Base-by-base conservation (phyloP, 345 rosid genomes). In the Melaleuca alternifolia region DNA sequence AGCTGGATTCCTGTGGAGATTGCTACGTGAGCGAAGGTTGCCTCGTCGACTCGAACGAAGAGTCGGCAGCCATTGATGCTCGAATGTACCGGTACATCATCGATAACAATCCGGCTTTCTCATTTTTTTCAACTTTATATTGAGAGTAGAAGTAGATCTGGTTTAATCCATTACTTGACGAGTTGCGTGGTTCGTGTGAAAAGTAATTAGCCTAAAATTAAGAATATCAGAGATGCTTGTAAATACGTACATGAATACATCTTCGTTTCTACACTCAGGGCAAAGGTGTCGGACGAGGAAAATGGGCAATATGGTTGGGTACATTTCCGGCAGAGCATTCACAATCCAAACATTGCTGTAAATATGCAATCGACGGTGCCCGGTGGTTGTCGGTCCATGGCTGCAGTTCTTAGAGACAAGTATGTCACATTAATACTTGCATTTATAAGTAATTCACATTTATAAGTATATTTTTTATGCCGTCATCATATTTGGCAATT, bases 21-120 rank as follows among this genome's bases (percentile, higher is more conserved):
- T 97, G 99, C 88, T 96, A 95, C 96, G 99, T 97, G 37, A 95
- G 91, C 75, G 97, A 96, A 89, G 99, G 98, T 30, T 96, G 99
- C 89, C 97, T 97, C 9, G 98, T 93, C 10, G 98, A 96, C 89
- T 92, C 94, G 12, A 92, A 94, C 79, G 97, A 96, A 61, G 83
- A 85, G 86, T 97, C 98, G 11, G 89, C 95, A 21, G 89, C 96
- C 51, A 89, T 96, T 85, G 99, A 96, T 89, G 99, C 99, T 84
- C 91, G 92, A 88, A 95, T 97, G 98, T 97, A 97, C 88, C 95
- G 98, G 98, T 97, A 54, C 54, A 4, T 24, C 30, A 23, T 12
- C 50, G 41, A 18, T 3, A 50, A 0, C 7, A 28, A 46, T 51
- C 20, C 4, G 3, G 23, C 54, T 57, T 61, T 46, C 51, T 61